Base-by-base conservation (phyloP, 176 grass and related monocot genomes). In the Cocos nucifera region DNA sequence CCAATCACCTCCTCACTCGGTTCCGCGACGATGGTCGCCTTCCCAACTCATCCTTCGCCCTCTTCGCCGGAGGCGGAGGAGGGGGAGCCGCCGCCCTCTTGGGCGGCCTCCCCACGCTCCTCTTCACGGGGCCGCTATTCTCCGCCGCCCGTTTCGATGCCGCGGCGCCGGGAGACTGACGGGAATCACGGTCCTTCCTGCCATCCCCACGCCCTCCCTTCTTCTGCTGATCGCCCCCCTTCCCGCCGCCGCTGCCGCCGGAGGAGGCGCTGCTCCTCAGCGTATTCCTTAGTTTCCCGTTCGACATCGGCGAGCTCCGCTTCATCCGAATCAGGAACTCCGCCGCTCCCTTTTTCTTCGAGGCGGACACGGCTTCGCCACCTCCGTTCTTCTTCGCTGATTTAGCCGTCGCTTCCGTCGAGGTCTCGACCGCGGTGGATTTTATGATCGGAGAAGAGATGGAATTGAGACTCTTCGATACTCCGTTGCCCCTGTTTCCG, bases 321-420 rank as follows among this genome's bases (percentile, higher is more conserved):
- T 87, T 95, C n/a, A 95, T 82, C 77, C 91, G 72, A 68, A 84
- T 90, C 16, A 90, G 71, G 54, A 95, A 95, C 64, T 86, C 61
- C 44, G 84, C 83, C 3, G 91, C 86, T 4, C 80, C 70, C 67
- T 89, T 95, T 68, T 87, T 95, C 0, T 69, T 63, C 0, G 75
- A 59, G 17, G 65, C 72, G 0, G 60, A 50, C 0, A 71, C 29
- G 9, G 75, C 19, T 0, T 55, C 70, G 4, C 70, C 66, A 0
- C 56, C 55, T 5, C 49, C 21, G 6, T 72, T 86, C 63, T 81
- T 84, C 60, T 89, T 89, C 3, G 83, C 82, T 8, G 77, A 58
- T n/a, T 84, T 84, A 61, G 65, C 77, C 19, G 53, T 14, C 62
- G n/a, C 61, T 15, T 77, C 69, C 1, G 27, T 12, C 35, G 10